Base-by-base conservation (phyloP, 129 eudicot genomes). In the Oenanthe sinensis region DNA sequence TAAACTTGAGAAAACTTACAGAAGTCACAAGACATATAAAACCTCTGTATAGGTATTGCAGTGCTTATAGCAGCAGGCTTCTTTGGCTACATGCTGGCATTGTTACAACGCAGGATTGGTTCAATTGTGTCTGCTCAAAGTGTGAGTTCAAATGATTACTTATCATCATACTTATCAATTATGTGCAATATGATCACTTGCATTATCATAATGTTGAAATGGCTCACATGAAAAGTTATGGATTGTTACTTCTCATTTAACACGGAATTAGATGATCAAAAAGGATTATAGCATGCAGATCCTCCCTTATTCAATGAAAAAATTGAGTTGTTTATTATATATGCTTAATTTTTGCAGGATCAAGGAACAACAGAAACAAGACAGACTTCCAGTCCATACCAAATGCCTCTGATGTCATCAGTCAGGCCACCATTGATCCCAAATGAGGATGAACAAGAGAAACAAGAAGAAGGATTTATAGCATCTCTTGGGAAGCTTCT, bases 31-130 rank as follows among this genome's bases (percentile, higher is more conserved):
- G 39, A 74, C 37, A n/a, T 75, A 16, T 50, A 11, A 19, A 77
- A 71, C 43, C 39, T 33, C 72, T 71, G 49, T 78, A 82, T 87
- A 95, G 97, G 94, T 70, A 81, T 91, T 58, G 94, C 84, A 4
- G 96, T 95, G 76, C 86, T 95, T 80, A 74, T 91, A 65, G 94
- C 96, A 46, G 98, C 98, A 60, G 98, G 98, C 20, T 95, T 91
- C 85, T 91, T 90, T 33, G 98, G 98, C 78, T 95, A 95, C 85
- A 91, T 95, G 98, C 87, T 95, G 58, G 98, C 92, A 7, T 79
- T 91, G 84, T 86, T 95, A 46, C 98, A 95, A 84, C 86, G 94
- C 15, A 85, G 98, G 80, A 92, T 90, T 79, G 91, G 93, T 60
- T 67, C 85, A 28, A 85, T 91, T 40, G 88, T 91, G 33, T 89